Evolutionary conservation across 768 basidiomycete genomes (phyloP).

Genomic region (Calocera viscosa): DNA sequence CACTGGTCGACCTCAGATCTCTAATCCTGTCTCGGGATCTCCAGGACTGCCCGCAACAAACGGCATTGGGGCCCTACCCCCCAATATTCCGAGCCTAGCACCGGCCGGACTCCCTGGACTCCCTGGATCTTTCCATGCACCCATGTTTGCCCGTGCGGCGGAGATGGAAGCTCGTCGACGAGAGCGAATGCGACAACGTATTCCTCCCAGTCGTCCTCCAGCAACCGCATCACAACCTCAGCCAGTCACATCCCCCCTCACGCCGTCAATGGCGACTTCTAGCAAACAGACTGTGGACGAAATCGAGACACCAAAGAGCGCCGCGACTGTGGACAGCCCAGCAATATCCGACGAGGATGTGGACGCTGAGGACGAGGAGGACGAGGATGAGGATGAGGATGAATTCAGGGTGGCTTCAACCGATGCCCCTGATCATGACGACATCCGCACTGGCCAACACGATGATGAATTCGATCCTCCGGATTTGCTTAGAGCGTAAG

Average conservation of each 20-base stretch:
- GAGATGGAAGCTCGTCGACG: conserved; percentile 71
- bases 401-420: conserved; percentile 1
- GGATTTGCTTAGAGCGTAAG: conserved; percentile 29
- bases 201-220: conserved; percentile 28
- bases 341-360: conserved; percentile 15
- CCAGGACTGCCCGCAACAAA: conserved; percentile 10
- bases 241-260: conserved; percentile 9
- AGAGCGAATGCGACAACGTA: conserved; percentile 52
- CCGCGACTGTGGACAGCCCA: conserved; percentile 8
- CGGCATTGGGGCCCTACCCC: background rate
- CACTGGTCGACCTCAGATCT: background rate
- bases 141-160: conserved; percentile 69
- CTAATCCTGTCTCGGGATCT: conserved; percentile 1
- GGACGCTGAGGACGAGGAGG: background rate
- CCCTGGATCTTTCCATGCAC: conserved; percentile 27
- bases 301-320: conserved; percentile 7
- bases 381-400: background rate
- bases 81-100: background rate
- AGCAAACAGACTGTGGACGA: background rate
- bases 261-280: background rate
- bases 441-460: background rate
- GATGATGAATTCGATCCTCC: conserved; percentile 69
- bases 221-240: conserved; percentile 28
- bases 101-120: background rate
- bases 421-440: background rate